Evolutionary conservation across 1,139 yeast genomes (phyloP), one percentile per base, ranked within the genome.

Genomic region (Hansenula sp.): DNA sequence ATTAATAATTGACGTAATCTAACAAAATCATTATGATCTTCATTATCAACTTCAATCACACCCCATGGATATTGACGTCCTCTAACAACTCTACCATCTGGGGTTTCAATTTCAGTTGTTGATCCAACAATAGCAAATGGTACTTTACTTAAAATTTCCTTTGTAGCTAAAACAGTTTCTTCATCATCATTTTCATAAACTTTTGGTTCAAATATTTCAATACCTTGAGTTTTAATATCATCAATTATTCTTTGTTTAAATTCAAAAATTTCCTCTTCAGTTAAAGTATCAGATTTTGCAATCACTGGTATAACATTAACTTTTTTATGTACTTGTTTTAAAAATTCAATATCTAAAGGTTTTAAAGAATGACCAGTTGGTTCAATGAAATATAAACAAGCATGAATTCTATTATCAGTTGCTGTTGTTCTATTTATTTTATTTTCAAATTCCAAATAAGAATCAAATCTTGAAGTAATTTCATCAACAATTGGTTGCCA

Each of bases 1-100:
- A 94, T 76, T 60, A 94, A 76, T 61, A 94, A 73, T 64, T 92
- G 95, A 57, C 97, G 86, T 60, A 94, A 78, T 64, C 82, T 82
- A 54, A 85, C 81, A 63, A 94, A 94, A 67, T 94, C 99, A 62
- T 92, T 86, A 63, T 94, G 97, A 40, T 80, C 79, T 65, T 88
- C 95, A 63, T 92, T 92, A 63, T 90, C 97, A 50, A 94, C 95
- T 66, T 92, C 97, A 59, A 92, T 85, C 20, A 85, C 73, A 50
- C 99, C 99, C 99, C 99, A 94, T 47, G 98, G 98, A 64, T 94
- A 94, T 51, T 76, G 69, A 68, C 99, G 86, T 50, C 97, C 97
- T 61, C 97, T 82, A 36, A 89, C 95, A 32, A 69, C 60, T 60
- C 84, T 75, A 38, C 97, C 97, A 56, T 84, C 89, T 26, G 74